Percentiles rank a stretch among this genome's conserved stretches.
phyloP scores from a whole-genome alignment of 1,284 basidiomycete species.

The Rhodofomes roseus region DNA sequence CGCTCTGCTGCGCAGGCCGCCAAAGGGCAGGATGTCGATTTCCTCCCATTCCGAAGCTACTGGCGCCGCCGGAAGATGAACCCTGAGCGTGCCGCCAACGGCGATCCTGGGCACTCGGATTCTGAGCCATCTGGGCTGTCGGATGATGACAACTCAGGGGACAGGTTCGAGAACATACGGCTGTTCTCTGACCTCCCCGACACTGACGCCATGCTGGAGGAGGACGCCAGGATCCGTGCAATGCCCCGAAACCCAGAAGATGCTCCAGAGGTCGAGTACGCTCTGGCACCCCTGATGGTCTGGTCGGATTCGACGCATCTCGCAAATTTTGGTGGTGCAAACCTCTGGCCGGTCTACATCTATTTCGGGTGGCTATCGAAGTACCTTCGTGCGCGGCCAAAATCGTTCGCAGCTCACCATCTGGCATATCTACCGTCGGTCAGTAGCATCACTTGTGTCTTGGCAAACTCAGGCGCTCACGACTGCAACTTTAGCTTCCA shows the following conservation, averaged over 20 bases:
- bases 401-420: conserved; percentile 12
- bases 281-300: conserved; percentile 11
- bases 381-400: conserved; percentile 16
- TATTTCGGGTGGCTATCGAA: conserved; percentile 20
- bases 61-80: not conserved
- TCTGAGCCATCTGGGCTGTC: not conserved
- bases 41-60: conserved; percentile 4
- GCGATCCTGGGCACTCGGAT: not conserved
- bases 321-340: conserved; percentile 14
- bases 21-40: not conserved
- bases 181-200: conserved; percentile 18
- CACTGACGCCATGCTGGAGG: conserved; percentile 17
- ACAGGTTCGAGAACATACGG: conserved; percentile 2
- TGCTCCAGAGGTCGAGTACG: conserved; percentile 11
- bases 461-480: conserved; percentile 24
- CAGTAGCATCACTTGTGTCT: too few species aligned
- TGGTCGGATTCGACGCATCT: conserved; percentile 20
- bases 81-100: not conserved
- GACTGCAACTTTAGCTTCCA: conserved; percentile 5
- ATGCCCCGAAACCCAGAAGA: conserved; percentile 8
- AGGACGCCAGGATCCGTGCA: conserved; percentile 10
- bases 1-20: conserved; percentile 7
- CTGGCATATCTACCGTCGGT: conserved; percentile 30
- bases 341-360: conserved; percentile 5
- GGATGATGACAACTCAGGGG: not conserved